Conservation (phyloP, 257 asterid species). For the Fraxinus anomala region DNA sequence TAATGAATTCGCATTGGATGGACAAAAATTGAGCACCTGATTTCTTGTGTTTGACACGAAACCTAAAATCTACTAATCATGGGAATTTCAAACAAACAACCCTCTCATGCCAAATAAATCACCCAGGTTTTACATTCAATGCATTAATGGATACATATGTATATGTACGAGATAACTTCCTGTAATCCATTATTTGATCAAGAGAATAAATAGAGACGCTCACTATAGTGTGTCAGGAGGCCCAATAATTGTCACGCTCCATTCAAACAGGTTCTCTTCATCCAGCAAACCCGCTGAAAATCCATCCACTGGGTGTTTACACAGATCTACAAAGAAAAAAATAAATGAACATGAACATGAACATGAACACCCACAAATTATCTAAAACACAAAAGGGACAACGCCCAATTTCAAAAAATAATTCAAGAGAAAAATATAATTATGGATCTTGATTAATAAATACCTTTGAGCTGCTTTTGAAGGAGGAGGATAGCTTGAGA, state of each 20-base stretch:
- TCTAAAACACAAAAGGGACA: constrained; percentile 10
- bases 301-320: constrained; percentile 91
- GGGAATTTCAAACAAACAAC: not conserved
- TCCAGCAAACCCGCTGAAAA: constrained; percentile 96
- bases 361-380: constrained; percentile 25
- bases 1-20: not conserved
- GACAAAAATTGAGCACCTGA: not conserved
- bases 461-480: constrained; percentile 95
- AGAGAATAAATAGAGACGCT: constrained; percentile 33
- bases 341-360: not conserved
- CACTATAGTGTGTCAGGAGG: constrained; percentile 96
- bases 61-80: not conserved
- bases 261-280: constrained; percentile 81
- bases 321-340: constrained; percentile 9
- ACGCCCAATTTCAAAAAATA: constrained; percentile 26
- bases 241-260: constrained; percentile 96
- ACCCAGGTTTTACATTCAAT: constrained; percentile 12
- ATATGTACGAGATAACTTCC: not conserved
- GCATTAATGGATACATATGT: not conserved
- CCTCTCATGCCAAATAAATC: not conserved
- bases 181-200: not conserved
- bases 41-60: not conserved
- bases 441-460: not conserved
- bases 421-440: not conserved
- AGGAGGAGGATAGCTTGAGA: constrained; percentile 94